phyloP scores from a whole-genome alignment of 2,329 filamentous ascomycete species.

The Amesomyces nigricolor region DNA sequence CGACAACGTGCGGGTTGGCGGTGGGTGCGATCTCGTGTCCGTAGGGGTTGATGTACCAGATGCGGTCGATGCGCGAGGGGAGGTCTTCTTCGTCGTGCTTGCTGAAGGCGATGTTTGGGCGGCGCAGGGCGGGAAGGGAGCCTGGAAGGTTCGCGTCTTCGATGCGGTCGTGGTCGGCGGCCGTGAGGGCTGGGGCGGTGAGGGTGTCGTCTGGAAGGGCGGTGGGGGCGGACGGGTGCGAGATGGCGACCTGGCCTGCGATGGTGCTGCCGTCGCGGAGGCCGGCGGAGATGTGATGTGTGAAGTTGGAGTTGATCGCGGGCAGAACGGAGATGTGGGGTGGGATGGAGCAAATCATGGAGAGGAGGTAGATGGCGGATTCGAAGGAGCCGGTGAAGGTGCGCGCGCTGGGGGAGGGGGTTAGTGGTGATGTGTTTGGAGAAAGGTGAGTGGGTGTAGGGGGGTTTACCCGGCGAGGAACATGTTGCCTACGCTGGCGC shows the following conservation, averaged over 20 bases:
- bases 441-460: neutral
- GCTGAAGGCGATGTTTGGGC: slow-evolving; percentile 75
- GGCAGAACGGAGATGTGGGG: slow-evolving; percentile 73
- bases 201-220: slow-evolving; percentile 36
- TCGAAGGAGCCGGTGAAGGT: slow-evolving; percentile 92
- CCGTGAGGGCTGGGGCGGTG: slow-evolving; percentile 23
- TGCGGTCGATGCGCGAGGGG: slow-evolving; percentile 66
- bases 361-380: slow-evolving; percentile 83
- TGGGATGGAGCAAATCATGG: slow-evolving; percentile 79
- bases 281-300: slow-evolving; percentile 85
- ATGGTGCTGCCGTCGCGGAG: slow-evolving; percentile 72
- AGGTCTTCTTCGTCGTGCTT: slow-evolving; percentile 73
- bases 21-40: slow-evolving; percentile 89
- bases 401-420: slow-evolving; percentile 48
- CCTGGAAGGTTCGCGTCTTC: slow-evolving; percentile 80
- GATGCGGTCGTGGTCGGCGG: slow-evolving; percentile 55
- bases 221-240: slow-evolving; percentile 69
- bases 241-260: slow-evolving; percentile 88
- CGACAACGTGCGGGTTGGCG: slow-evolving; percentile 74
- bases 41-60: slow-evolving; percentile 99
- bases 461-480: slow-evolving; percentile 65
- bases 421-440: neutral
- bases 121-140: slow-evolving; percentile 70
- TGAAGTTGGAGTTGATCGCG: slow-evolving; percentile 91
- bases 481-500: slow-evolving; percentile 70